Evolutionary conservation across 2,329 filamentous ascomycete species (phyloP).

Genomic region (Stagonosporopsis vannaccii): DNA sequence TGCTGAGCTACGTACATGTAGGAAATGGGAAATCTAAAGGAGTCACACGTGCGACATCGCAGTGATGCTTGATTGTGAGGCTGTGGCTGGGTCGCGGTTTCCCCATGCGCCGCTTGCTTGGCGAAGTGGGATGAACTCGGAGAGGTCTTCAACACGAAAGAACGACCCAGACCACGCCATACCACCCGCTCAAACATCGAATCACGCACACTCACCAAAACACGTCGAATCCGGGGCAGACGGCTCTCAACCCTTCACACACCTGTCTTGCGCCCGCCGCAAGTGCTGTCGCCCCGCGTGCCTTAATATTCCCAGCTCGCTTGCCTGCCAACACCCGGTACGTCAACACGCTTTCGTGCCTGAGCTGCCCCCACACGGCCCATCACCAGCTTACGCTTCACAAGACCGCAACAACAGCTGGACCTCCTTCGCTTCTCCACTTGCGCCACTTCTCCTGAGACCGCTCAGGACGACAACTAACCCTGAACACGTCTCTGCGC

Average conservation of each 20-base stretch:
- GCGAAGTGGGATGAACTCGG: slow-evolving; percentile 8
- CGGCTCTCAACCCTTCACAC: slow-evolving; percentile 20
- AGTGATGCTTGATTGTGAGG: slow-evolving; percentile 9
- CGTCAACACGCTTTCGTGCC: slow-evolving; percentile 44
- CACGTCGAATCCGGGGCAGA: slow-evolving; percentile 21
- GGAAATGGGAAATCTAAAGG: background rate
- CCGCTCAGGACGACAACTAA: slow-evolving; percentile 29
- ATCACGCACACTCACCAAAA: slow-evolving; percentile 19
- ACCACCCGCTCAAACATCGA: slow-evolving; percentile 32
- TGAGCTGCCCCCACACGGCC: slow-evolving; percentile 29
- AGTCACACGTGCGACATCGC: slow-evolving; percentile 14
- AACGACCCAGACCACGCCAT: slow-evolving; percentile 23
- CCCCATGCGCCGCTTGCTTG: slow-evolving; percentile 23
- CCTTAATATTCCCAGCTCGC: slow-evolving; percentile 33
- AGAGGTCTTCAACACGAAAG: slow-evolving; percentile 18
- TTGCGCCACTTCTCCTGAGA: slow-evolving; percentile 15
- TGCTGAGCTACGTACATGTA: background rate
- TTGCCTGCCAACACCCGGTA: slow-evolving; percentile 44
- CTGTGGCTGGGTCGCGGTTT: slow-evolving; percentile 23
- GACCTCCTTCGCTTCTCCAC: slow-evolving; percentile 22
- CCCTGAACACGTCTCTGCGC: slow-evolving; percentile 28
- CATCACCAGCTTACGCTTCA: slow-evolving; percentile 33
- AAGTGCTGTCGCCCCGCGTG: slow-evolving; percentile 22
- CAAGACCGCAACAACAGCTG: slow-evolving; percentile 2
- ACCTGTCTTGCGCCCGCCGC: slow-evolving; percentile 15